Evolutionary conservation across 257 asterid genomes (phyloP).

Genomic region (Osmanthus fragrans): DNA sequence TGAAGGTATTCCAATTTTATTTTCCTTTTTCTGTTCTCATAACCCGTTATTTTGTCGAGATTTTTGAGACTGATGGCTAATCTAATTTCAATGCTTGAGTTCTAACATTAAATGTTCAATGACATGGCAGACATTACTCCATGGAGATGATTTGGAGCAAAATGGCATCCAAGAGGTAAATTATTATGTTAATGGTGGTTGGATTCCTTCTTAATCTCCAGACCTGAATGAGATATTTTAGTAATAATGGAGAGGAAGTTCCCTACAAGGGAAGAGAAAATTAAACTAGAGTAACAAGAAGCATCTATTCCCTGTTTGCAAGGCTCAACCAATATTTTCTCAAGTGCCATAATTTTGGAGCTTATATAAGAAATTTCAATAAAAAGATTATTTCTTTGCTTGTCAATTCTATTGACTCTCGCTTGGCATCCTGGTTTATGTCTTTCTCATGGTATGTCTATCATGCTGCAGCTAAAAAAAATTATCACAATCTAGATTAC

Average conservation of each 20-base stretch:
- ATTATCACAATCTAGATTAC: background rate
- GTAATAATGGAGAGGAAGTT: slow-evolving; percentile 12
- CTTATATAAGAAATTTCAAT: slow-evolving; percentile 6
- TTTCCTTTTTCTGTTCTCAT: slow-evolving; percentile 14
- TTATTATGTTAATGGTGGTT: slow-evolving; percentile 20
- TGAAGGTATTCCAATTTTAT: slow-evolving; percentile 53
- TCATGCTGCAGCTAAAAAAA: slow-evolving; percentile 12
- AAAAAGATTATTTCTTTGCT: background rate
- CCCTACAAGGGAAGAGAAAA: background rate
- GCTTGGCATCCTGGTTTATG: slow-evolving; percentile 1
- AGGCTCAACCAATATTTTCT: background rate
- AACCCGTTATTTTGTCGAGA: slow-evolving; percentile 6
- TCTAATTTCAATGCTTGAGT: slow-evolving; percentile 17
- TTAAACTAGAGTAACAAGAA: background rate
- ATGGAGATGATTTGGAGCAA: slow-evolving; percentile 72
- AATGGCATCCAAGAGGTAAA: slow-evolving; percentile 93
- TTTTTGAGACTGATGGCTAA: slow-evolving; percentile 18
- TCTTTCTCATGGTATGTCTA: background rate
- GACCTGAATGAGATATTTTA: slow-evolving; percentile 1
- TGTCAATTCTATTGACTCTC: slow-evolving; percentile 2
- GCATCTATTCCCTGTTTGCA: background rate
- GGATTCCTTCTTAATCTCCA: slow-evolving; percentile 14
- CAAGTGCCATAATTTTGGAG: no score
- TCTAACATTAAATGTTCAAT: slow-evolving; percentile 24
- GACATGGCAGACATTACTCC: slow-evolving; percentile 70